Base-by-base conservation (phyloP, 192 early-diverging fungal species). In the Coemansia sp. region DNA sequence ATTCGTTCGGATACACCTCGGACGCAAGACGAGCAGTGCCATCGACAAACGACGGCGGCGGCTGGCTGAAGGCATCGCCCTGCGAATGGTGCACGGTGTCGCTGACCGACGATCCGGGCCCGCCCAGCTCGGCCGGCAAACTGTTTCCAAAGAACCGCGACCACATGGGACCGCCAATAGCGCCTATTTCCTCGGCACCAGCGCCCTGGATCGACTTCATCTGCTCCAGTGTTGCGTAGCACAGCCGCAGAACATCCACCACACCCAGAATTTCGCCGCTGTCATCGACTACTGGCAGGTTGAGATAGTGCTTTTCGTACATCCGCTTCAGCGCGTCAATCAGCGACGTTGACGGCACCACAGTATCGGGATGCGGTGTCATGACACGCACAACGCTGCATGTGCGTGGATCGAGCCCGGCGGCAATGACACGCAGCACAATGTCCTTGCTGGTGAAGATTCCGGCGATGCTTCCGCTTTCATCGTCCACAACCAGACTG, bases 331-430 rank as follows among this genome's bases (percentile, higher is more conserved):
- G 83, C 18, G 91, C 93, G 58, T 93, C 92, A 60, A 93, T 80
- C 66, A 94, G 91, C 62, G 90, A 87, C 57, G 88, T 92, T 63
- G 84, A 68, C 39, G 90, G 82, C 41, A 86, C 65, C 26, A 89
- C 90, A 9, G 90, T 90, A 78, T 94, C 92, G 8, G 93, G 93
- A 62, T 94, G 89, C 60, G 93, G 93, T 8, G 93, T 94, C 97
- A 99, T 99, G 13, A 99, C 97, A 69, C 95, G 91, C 26, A 97
- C 93, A 43, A 99, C 96, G 51, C 90, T 90, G 71, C 95, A 97
- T 32, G 88, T 93, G 57, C 84, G 85, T 65, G 97, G 94, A 71
- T 94, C 90, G 57, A 98, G 79, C 16, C 91, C 88, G 67, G 92
- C 93, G 40, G 93, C 93, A 67, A 95, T 91, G 19, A 95, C 93